These are phyloP conservation scores for Fistulifera pelliculosa DNA, from an alignment of 108 stramenopile species.

Conservation along the genomic window DNA sequence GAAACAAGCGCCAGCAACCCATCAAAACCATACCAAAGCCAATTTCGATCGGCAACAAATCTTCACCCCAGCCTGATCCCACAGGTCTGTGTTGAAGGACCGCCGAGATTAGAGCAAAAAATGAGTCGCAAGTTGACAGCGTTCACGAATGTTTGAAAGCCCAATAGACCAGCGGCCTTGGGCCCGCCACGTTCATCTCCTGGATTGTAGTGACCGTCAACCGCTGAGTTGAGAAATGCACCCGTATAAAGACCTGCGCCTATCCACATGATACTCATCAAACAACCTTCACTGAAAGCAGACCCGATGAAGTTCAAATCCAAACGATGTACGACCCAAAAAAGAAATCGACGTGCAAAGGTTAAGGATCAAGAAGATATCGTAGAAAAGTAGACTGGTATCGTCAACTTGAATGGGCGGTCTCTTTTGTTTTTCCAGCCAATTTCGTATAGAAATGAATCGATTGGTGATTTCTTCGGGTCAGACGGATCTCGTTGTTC, in stretches of 20 bases:
- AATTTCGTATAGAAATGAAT: no score
- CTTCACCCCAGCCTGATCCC: slow-evolving; percentile 31
- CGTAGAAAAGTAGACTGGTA: slow-evolving; percentile 41
- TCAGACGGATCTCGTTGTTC: no score
- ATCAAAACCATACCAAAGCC: slow-evolving; percentile 45
- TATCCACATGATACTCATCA: slow-evolving; percentile 51
- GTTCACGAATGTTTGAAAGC: slow-evolving; percentile 37
- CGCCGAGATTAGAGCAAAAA: slow-evolving; percentile 33
- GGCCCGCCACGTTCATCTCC: slow-evolving; percentile 46
- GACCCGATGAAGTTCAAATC: slow-evolving; percentile 22
- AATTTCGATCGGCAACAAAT: slow-evolving; percentile 55
- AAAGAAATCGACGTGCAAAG: slow-evolving; percentile 47
- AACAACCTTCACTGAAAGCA: slow-evolving; percentile 47
- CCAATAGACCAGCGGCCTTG: slow-evolving; percentile 38
- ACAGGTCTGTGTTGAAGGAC: slow-evolving; percentile 39
- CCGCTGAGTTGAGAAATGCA: slow-evolving; percentile 42
- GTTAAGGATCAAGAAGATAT: slow-evolving; percentile 51
- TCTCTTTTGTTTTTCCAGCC: slow-evolving; percentile 11
- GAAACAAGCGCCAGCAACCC: slow-evolving; percentile 48
- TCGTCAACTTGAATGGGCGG: slow-evolving; percentile 55
- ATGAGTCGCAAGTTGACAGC: slow-evolving; percentile 41
- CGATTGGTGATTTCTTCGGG: no score
- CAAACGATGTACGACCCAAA: slow-evolving; percentile 58
- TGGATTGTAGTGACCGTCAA: slow-evolving; percentile 48
- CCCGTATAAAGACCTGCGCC: slow-evolving; percentile 46